These are phyloP conservation scores for Ascochyta viciae-villosae DNA, from an alignment of 2,329 filamentous ascomycete genomes.

Conservation along the genomic window DNA sequence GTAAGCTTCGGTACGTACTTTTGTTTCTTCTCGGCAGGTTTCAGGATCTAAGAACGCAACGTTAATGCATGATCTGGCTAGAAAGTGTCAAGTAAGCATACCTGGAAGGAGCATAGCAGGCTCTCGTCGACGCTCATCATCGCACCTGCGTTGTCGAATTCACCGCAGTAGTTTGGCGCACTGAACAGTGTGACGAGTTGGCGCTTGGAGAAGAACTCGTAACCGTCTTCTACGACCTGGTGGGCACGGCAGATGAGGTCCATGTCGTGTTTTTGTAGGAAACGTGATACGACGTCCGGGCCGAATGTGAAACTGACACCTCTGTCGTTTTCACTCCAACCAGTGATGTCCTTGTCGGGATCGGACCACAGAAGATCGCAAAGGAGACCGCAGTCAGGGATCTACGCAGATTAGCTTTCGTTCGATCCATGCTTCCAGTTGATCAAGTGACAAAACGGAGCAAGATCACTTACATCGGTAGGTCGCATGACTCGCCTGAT, in stretches of 20 bases:
- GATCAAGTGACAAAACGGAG: neutral
- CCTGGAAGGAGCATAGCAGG: constrained; percentile 98
- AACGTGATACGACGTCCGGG: constrained; percentile 94
- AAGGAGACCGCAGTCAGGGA: constrained; percentile 95
- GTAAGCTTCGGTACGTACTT: constrained; percentile 90
- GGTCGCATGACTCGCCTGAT: constrained; percentile 98
- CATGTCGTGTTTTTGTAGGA: constrained; percentile 99
- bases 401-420: constrained; percentile 67
- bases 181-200: constrained; percentile 97
- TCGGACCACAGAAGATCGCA: constrained; percentile 99
- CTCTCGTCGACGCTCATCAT: constrained; percentile 99
- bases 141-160: constrained; percentile 98
- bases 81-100: constrained; percentile 49
- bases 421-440: neutral
- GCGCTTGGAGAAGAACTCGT: constrained; percentile 99
- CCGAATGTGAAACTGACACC: constrained; percentile 99
- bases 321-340: constrained; percentile 98
- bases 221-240: constrained; percentile 98
- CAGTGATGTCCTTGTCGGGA: constrained; percentile 98
- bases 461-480: constrained; percentile 80
- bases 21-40: constrained; percentile 99
- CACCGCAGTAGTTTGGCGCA: constrained; percentile 98
- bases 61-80: constrained; percentile 25
- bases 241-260: constrained; percentile 98
- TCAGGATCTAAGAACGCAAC: constrained; percentile 75